Conservation (phyloP, 2,329 filamentous ascomycete species). For the Raffaelea ambrosiae region DNA sequence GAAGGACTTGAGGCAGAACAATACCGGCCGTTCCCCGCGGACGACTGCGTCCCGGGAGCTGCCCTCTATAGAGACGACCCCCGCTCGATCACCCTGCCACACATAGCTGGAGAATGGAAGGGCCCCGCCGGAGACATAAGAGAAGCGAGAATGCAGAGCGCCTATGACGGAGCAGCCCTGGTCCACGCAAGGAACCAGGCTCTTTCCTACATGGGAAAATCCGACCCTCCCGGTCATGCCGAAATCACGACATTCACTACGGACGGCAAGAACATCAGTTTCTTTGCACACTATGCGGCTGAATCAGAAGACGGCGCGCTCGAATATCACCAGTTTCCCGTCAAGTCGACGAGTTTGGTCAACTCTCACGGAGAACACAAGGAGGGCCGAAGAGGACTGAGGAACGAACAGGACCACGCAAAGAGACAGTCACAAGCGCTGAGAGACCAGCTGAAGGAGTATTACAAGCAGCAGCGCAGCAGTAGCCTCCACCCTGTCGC, state of each 20-base stretch:
- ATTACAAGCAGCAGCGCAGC: not conserved
- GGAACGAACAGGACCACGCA: constrained; percentile 7
- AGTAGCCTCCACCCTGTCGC: not conserved
- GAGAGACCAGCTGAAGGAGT: constrained; percentile 4
- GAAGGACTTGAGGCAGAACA: constrained; percentile 15
- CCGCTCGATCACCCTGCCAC: constrained; percentile 17
- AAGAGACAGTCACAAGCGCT: constrained; percentile 6
- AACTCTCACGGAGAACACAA: constrained; percentile 1
- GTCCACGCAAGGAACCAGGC: constrained; percentile 18
- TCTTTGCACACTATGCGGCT: constrained; percentile 19
- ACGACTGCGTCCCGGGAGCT: constrained; percentile 10
- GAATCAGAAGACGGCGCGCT: not conserved
- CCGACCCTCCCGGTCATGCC: constrained; percentile 13
- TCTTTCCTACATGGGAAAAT: constrained; percentile 12
- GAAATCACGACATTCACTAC: constrained; percentile 18
- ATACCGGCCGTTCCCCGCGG: constrained; percentile 9
- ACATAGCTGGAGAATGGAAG: constrained; percentile 19
- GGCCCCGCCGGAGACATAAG: constrained; percentile 8
- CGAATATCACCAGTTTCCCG: constrained; percentile 16
- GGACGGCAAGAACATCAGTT: constrained; percentile 15
- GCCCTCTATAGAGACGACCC: constrained; percentile 11
- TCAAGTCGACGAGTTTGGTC: constrained; percentile 10
- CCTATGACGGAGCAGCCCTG: constrained; percentile 18
- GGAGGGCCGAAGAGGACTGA: constrained; percentile 2
- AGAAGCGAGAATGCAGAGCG: constrained; percentile 4